These are phyloP conservation scores for maize (Zea mays) DNA, from an alignment of 176 grass and related monocot species.

Conservation along the genomic window Zm-B73-REFERENCE-NAM-5.0 NC_050104.1:142871501-142872000, in stretches of 20 bases:
- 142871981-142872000: background rate
- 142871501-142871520: conserved; percentile 85
- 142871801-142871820: conserved; percentile 42
- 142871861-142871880: conserved; percentile 67
- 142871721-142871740: conserved; percentile 66
- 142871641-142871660: conserved; percentile 75
- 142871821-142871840: conserved; percentile 88
- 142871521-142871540: background rate
- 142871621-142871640: conserved; percentile 51
- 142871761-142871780: background rate
- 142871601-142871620: conserved; percentile 73
- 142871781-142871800: conserved; percentile 33
- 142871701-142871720: conserved; percentile 77
- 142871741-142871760: conserved; percentile 33
- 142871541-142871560: background rate
- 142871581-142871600: conserved; percentile 3
- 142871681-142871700: conserved; percentile 83
- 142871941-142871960: background rate
- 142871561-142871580: background rate
- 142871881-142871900: conserved; percentile 57
- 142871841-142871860: conserved; percentile 67
- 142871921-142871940: conserved; percentile 21
- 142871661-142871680: conserved; percentile 89
- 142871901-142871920: conserved; percentile 73
- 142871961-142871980: background rate